Evolutionary conservation across 2,329 filamentous ascomycete genomes (phyloP), one percentile per base, ranked within the genome.

Genomic region (Cytospora piceicola): DNA sequence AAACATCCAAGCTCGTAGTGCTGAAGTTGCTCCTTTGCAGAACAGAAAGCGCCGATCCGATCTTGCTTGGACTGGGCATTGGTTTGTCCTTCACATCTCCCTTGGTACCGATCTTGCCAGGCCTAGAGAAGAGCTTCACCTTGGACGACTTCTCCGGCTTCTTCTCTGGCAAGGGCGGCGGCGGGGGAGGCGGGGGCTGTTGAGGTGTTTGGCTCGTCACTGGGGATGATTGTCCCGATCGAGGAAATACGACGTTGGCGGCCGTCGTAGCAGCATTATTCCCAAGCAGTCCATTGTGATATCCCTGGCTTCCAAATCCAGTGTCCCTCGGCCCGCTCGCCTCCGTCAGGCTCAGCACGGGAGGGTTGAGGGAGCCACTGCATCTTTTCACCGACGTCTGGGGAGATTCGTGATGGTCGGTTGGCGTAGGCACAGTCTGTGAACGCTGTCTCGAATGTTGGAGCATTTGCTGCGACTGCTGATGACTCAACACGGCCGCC

Each of bases 91-190:
- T 89, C 8, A 82, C 70, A 12, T 92, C 89, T 42, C 87, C 84
- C 74, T 90, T 92, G 65, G 88, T 87, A 59, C 86, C 85, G 71
- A 93, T 91, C 77, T 90, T 93, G 73, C 90, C 90, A 0, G 90
- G 90, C 59, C 91, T 85, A 8, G 89, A 92, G 74, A 94, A 94
- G 32, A 94, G 82, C 79, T 94, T 94, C 75, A 92, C 90, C 77
- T 93, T 93, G 68, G 88, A 68, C 24, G 67, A 88, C 76, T 92
- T 91, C 71, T 92, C 89, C 32, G 85, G 81, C 71, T 86, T 85
- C 75, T 90, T 89, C 70, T 90, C 88, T 2, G 81, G 77, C 54
- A 79, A 78, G 14, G 75, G 76, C 34, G 77, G 81, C 20, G 73
- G 75, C 11, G 75, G 74, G 27, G 77, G 77, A 27, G 74, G 81